A percentile compares a stretch with the other conserved stretches of the same genome.
Conservation (phyloP, 1,139 yeast genomes). For the Torulaspora globosa region DNA sequence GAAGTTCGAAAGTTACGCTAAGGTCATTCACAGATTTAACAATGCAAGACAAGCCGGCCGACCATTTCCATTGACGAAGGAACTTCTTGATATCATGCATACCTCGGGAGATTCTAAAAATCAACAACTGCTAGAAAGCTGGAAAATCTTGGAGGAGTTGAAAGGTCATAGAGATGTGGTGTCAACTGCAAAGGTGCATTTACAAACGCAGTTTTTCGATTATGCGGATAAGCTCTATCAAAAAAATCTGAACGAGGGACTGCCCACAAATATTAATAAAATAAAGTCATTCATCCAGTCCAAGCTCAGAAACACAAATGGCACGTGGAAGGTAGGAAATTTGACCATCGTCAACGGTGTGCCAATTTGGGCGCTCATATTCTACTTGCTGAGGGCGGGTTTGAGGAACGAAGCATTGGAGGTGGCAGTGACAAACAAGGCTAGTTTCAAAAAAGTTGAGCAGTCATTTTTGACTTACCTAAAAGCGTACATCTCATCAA, state of each 20-base stretch:
- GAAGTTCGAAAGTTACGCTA: constrained; percentile 71
- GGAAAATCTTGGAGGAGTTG: constrained; percentile 48
- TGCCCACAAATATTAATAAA: constrained; percentile 69
- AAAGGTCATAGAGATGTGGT: constrained; percentile 41
- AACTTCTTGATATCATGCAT: constrained; percentile 36
- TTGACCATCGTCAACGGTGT: constrained; percentile 68
- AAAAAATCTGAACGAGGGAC: constrained; percentile 57
- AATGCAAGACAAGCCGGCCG: constrained; percentile 56
- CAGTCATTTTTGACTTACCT: constrained; percentile 78
- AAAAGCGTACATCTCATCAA: constrained; percentile 63
- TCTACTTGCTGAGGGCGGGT: constrained; percentile 82
- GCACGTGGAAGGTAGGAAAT: constrained; percentile 48
- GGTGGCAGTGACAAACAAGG: constrained; percentile 49
- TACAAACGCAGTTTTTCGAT: constrained; percentile 74
- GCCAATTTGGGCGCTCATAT: constrained; percentile 90
- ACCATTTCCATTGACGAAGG: constrained; percentile 35
- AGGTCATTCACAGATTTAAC: constrained; percentile 64
- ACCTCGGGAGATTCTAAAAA: constrained; percentile 50
- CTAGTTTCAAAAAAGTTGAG: constrained; percentile 74
- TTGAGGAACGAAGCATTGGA: constrained; percentile 71
- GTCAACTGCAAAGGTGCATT: constrained; percentile 52
- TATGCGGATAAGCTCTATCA: constrained; percentile 70
- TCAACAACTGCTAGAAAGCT: constrained; percentile 59
- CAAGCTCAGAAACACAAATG: constrained; percentile 44
- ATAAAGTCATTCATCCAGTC: constrained; percentile 60